Percentiles rank a stretch among this genome's conserved stretches.
Conservation (phyloP, 2,329 filamentous ascomycete genomes). For the Daldinia eschscholtzii region DNA sequence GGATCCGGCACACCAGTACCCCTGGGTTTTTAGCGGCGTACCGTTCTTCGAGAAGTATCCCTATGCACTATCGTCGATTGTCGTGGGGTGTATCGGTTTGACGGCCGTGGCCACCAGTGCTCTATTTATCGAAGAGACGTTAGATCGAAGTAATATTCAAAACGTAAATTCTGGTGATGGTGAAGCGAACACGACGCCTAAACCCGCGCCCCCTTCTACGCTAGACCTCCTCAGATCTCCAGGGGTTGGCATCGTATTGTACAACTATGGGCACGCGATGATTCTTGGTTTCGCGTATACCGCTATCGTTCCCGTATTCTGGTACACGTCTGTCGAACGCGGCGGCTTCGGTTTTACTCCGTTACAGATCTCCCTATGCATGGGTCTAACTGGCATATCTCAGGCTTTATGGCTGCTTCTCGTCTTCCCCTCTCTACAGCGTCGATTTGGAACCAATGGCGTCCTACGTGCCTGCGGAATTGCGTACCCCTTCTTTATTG, state of each 20-base stretch:
- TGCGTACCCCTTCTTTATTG: slow-evolving; percentile 75
- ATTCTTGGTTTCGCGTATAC: slow-evolving; percentile 79
- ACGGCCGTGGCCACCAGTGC: slow-evolving; percentile 64
- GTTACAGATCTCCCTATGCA: slow-evolving; percentile 73
- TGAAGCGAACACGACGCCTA: slow-evolving; percentile 40
- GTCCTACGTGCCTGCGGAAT: slow-evolving; percentile 70
- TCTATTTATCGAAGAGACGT: slow-evolving; percentile 74
- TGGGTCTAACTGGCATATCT: slow-evolving; percentile 72
- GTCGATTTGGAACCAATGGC: slow-evolving; percentile 73
- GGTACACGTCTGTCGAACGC: slow-evolving; percentile 70
- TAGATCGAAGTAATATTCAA: slow-evolving; percentile 49
- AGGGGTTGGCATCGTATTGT: slow-evolving; percentile 74
- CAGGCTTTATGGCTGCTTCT: slow-evolving; percentile 80
- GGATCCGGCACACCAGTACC: slow-evolving; percentile 74
- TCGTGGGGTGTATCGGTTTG: slow-evolving; percentile 66
- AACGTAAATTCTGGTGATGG: slow-evolving; percentile 16
- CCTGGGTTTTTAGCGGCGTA: slow-evolving; percentile 65
- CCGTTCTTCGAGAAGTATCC: slow-evolving; percentile 73
- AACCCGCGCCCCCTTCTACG: slow-evolving; percentile 57
- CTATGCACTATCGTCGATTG: slow-evolving; percentile 74
- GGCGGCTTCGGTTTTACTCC: slow-evolving; percentile 76
- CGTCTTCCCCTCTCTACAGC: slow-evolving; percentile 76
- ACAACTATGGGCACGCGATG: slow-evolving; percentile 74
- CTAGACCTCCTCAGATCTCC: slow-evolving; percentile 70
- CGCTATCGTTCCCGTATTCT: slow-evolving; percentile 75